Base-by-base conservation (phyloP, 1,139 yeast species). In the Lizanozyma gosingica region DNA sequence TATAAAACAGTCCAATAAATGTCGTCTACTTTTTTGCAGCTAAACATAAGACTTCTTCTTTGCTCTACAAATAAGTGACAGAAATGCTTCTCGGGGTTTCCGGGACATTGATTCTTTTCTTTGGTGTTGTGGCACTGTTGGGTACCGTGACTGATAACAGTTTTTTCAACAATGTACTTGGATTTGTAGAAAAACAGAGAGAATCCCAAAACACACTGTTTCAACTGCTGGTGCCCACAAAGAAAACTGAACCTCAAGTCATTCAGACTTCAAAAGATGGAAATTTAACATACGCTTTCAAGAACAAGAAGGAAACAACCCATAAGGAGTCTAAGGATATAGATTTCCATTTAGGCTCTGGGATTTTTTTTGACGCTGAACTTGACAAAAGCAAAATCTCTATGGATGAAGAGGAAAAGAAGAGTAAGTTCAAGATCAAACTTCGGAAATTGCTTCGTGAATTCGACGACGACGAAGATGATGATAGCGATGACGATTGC, bases 341-440 rank as follows among this genome's bases (percentile, higher is more conserved):
- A 11, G 38, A 45, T 35, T 47, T 56, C 32, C 59, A 57, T 3
- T 52, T 55, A 39, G 59, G 57, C 4, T 52, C 60, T 4, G 50
- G 51, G 16, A 49, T 54, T 38, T 55, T 53, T 39, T 43, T 56
- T 14, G 46, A 56, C 37, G 47, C 52, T 35, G 60, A 52, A 16
- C 44, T 49, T 16, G 51, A 52, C 33, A 47, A 50, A 33, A 47
- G 45, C 29, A 48, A 48, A 4, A 33, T 44, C 2, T 41, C 36
- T 11, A 35, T 11, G 11, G 29, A 22, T 6, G 29, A 22, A 38
- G 27, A 14, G 16, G 9, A 15, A 11, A 15, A 15, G 11, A 15
- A 17, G 22, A 40, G 38, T n/a, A 38, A 40, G 36, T 8, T 35
- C 14, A 39, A 37, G 34, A 38, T 38, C 11, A 42, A 38, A 14